Percentiles rank a stretch among this genome's conserved stretches.
These are phyloP conservation scores for Exophiala lecanii-corni DNA, from an alignment of 2,329 filamentous ascomycete genomes.

Conservation along the genomic window DNA sequence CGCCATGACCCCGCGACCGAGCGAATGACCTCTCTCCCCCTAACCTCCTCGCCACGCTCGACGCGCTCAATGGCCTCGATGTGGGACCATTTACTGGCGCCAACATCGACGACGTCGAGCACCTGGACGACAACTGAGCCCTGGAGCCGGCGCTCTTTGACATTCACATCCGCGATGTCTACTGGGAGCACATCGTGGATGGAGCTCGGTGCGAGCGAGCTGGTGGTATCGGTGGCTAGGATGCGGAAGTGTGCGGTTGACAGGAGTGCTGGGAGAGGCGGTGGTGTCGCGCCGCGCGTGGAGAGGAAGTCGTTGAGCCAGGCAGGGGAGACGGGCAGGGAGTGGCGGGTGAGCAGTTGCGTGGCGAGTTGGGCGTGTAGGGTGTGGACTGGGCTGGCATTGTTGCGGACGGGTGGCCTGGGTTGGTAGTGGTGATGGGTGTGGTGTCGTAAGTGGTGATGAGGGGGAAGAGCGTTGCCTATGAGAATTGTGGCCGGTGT, in stretches of 20 bases:
- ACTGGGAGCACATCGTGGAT: conserved; percentile 52
- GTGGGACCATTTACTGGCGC: conserved; percentile 76
- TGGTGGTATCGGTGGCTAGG: conserved; percentile 70
- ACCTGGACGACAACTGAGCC: conserved; percentile 72
- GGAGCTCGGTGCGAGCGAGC: conserved; percentile 44
- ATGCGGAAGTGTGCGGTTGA: conserved; percentile 79
- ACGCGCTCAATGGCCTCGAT: conserved; percentile 64
- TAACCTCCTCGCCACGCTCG: conserved; percentile 47
- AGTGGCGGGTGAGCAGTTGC: conserved; percentile 19
- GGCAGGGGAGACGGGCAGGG: conserved; percentile 26
- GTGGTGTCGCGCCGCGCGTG: conserved; percentile 42
- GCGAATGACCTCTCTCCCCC: conserved; percentile 75
- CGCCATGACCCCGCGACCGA: conserved; percentile 54
- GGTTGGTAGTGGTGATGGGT: not conserved
- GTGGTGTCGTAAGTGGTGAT: no score
- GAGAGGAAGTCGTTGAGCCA: conserved; percentile 52
- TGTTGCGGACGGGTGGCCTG: no score
- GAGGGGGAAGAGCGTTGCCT: no score
- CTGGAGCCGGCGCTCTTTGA: conserved; percentile 54
- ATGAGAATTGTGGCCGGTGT: no score
- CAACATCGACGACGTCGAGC: conserved; percentile 79
- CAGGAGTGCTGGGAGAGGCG: conserved; percentile 61
- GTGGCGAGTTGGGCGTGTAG: conserved; percentile 16
- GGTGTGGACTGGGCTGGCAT: no score
- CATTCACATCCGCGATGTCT: conserved; percentile 50